Base-by-base conservation (phyloP, 2,329 filamentous ascomycete species). In the Pseudophaeomoniella oleicola region DNA sequence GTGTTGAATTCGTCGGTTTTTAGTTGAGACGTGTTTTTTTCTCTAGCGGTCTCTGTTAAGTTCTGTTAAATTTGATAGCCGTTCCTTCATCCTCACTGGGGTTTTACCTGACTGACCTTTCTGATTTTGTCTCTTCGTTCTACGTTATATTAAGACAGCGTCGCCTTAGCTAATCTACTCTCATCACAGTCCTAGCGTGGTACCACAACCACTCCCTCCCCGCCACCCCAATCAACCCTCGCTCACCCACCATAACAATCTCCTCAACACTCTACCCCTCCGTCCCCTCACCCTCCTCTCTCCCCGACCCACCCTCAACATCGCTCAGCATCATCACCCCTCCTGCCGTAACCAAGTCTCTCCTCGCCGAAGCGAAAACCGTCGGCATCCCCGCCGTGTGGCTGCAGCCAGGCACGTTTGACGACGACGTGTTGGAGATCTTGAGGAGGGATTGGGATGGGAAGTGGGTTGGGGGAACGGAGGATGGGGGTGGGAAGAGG, bases 371-470 rank as follows among this genome's bases (percentile, higher is more conserved):
- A 56, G 90, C 88, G 0, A 81, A 78, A 56, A 64, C 71, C 38
- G 66, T 81, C 9, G 78, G 86, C 3, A 63, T 93, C 32, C 69
- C 73, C 13, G 71, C 82, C 16, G 77, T 94, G 4, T 94, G 84
- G 81, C 62, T 96, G 45, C 90, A 96, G 61, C 90, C 90, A 0
- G 90, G 88, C 1, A 87, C 76, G 12, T 96, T 81, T 53, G 77
- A 94, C 53, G 73, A 81, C 36, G 73, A 75, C 39, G 80, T 85
- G 15, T 53, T 94, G 43, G 62, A 69, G 30, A 86, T 72, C 56
- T 85, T 83, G 3, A 63, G 68, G 41, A 63, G 62, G 32, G 69
- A 80, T 44, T 94, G 90, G 49, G 64, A 75, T 45, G 75, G 76
- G 27, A 79, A 65, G 32, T 69, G 85, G 22, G 78, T 83, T 30